A percentile compares a stretch with the other conserved stretches of the same genome.
Conservation (phyloP, 2,329 filamentous ascomycete genomes). For the Cercospora nicotianae region DNA sequence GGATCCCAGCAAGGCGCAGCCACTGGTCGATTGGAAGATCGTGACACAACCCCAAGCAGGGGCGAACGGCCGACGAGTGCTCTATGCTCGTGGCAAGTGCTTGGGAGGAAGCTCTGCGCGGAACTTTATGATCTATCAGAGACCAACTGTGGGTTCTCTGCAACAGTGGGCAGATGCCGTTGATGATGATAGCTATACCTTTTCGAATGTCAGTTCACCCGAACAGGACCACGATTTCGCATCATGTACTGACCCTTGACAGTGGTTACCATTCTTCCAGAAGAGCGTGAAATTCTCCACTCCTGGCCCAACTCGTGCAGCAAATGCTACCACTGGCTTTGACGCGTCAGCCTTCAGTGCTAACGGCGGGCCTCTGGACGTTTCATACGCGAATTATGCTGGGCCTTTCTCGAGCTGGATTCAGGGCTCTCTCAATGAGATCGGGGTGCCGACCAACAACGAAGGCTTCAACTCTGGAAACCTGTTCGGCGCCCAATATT, state of each 20-base stretch:
- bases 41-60: conserved; percentile 32
- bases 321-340: conserved; percentile 21
- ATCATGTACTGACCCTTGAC: conserved; percentile 24
- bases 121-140: conserved; percentile 29
- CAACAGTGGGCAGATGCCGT: conserved; percentile 38
- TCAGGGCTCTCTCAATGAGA: conserved; percentile 14
- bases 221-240: background rate
- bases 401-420: conserved; percentile 21
- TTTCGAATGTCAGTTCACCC: background rate
- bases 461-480: conserved; percentile 23
- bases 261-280: conserved; percentile 34
- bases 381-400: conserved; percentile 35
- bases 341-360: conserved; percentile 19
- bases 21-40: conserved; percentile 24
- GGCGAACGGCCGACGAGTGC: conserved; percentile 17
- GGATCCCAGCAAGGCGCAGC: conserved; percentile 8
- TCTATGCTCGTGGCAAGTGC: conserved; percentile 36
- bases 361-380: conserved; percentile 36
- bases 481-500: conserved; percentile 24
- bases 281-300: conserved; percentile 28
- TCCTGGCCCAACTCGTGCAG: conserved; percentile 14
- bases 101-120: conserved; percentile 30
- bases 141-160: conserved; percentile 14
- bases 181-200: conserved; percentile 36
- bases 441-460: conserved; percentile 17